Percentiles rank a stretch among this genome's conserved stretches.
These are phyloP conservation scores for Fusarium sp. DNA, from an alignment of 2,329 filamentous ascomycete species.

Conservation along the genomic window DNA sequence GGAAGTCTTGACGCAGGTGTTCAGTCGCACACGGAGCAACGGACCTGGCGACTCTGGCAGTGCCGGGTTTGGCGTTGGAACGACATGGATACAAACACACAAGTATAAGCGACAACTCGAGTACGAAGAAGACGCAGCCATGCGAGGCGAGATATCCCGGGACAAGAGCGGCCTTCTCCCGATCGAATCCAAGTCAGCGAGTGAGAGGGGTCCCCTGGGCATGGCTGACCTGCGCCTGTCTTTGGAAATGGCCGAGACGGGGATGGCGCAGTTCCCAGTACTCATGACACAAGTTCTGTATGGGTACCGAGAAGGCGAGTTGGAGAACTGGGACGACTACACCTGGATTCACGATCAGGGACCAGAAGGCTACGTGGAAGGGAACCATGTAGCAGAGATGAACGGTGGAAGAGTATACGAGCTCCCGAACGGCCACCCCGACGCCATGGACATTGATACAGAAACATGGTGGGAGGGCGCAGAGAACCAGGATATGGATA, in stretches of 20 bases:
- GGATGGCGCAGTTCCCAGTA: conserved; percentile 81
- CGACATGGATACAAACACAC: conserved; percentile 80
- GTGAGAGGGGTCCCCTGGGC: conserved; percentile 75
- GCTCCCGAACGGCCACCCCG: conserved; percentile 61
- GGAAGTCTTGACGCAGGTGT: conserved; percentile 71
- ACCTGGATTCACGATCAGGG: conserved; percentile 59
- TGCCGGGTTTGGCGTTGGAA: conserved; percentile 72
- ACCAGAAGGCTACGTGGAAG: conserved; percentile 39
- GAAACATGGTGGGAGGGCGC: conserved; percentile 73
- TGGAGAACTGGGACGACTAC: conserved; percentile 74
- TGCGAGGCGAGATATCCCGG: conserved; percentile 77
- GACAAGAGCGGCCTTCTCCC: conserved; percentile 84
- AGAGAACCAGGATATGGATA: conserved; percentile 60
- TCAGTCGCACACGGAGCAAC: conserved; percentile 72
- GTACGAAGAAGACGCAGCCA: conserved; percentile 77
- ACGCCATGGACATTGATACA: conserved; percentile 69
- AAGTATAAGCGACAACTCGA: conserved; percentile 80
- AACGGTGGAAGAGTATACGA: conserved; percentile 51
- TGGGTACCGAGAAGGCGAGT: conserved; percentile 79
- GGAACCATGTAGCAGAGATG: conserved; percentile 44
- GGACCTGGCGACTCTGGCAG: conserved; percentile 70
- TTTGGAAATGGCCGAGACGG: conserved; percentile 78
- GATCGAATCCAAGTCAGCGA: conserved; percentile 80
- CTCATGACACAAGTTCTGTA: conserved; percentile 76
- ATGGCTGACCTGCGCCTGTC: conserved; percentile 83